Evolutionary conservation across 108 stramenopile genomes (phyloP).

Genomic region (Cyclotella sp.): DNA sequence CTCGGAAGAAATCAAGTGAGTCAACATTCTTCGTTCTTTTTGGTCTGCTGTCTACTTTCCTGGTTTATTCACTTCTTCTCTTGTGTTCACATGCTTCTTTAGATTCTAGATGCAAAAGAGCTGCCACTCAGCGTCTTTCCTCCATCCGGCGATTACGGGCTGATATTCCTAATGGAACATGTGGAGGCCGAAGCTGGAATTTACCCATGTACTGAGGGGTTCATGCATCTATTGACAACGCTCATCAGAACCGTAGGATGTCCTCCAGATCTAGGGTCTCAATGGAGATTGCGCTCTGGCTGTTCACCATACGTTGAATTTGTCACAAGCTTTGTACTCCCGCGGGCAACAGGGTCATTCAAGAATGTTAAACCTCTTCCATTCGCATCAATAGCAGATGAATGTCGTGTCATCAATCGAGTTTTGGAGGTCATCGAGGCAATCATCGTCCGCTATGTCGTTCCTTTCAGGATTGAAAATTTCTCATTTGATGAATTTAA

Average conservation of each 20-base stretch:
- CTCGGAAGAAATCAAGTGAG: slow-evolving; percentile 29
- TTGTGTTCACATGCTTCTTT: neutral
- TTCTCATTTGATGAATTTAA: slow-evolving; percentile 31
- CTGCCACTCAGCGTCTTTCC: slow-evolving; percentile 39
- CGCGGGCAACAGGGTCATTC: slow-evolving; percentile 61
- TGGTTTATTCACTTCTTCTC: neutral
- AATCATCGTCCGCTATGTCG: slow-evolving; percentile 64
- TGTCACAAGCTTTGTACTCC: slow-evolving; percentile 74
- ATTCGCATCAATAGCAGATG: slow-evolving; percentile 68
- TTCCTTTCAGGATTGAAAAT: slow-evolving; percentile 36
- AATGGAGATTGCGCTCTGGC: slow-evolving; percentile 76
- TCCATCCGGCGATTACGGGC: slow-evolving; percentile 59
- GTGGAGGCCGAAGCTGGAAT: slow-evolving; percentile 70
- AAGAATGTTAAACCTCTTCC: slow-evolving; percentile 37
- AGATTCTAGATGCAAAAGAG: slow-evolving; percentile 11
- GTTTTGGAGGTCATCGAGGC: slow-evolving; percentile 78
- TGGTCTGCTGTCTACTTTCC: neutral
- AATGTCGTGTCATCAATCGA: slow-evolving; percentile 63
- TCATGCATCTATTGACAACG: slow-evolving; percentile 70
- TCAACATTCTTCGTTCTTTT: neutral
- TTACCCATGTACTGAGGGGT: slow-evolving; percentile 84
- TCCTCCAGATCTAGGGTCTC: slow-evolving; percentile 68
- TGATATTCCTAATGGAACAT: slow-evolving; percentile 84
- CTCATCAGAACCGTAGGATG: slow-evolving; percentile 70
- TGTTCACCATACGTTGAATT: slow-evolving; percentile 86